Percentiles rank a stretch among this genome's conserved stretches.
Conservation (phyloP, 306 rosid genomes). For the Acacia melanoxylon region DNA sequence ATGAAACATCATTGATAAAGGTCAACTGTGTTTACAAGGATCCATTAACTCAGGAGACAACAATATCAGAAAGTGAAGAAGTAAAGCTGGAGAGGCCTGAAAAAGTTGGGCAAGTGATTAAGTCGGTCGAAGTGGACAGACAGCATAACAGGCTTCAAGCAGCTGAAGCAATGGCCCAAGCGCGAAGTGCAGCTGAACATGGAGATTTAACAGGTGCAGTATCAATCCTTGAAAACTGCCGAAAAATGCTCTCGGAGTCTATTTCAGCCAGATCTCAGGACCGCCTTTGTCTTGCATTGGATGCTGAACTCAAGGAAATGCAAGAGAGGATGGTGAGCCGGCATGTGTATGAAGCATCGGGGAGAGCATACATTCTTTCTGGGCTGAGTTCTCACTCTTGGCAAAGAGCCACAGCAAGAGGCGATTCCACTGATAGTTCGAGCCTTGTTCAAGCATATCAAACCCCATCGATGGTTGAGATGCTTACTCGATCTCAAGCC, state of each 20-base stretch:
- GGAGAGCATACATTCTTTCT: slow-evolving; percentile 94
- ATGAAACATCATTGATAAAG: slow-evolving; percentile 67
- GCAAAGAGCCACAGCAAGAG: slow-evolving; percentile 99
- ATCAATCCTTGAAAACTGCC: slow-evolving; percentile 74
- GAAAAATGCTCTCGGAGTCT: slow-evolving; percentile 58
- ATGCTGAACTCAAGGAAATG: slow-evolving; percentile 97
- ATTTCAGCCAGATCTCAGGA: slow-evolving; percentile 70
- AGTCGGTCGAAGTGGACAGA: slow-evolving; percentile 88
- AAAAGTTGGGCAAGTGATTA: slow-evolving; percentile 48
- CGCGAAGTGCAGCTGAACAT: slow-evolving; percentile 78
- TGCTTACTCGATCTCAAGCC: slow-evolving; percentile 96
- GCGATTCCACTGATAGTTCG: slow-evolving; percentile 86
- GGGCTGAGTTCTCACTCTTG: slow-evolving; percentile 98
- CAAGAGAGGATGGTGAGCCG: slow-evolving; percentile 95
- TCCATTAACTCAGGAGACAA: slow-evolving; percentile 67
- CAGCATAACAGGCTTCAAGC: slow-evolving; percentile 92
- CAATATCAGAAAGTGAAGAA: slow-evolving; percentile 63
- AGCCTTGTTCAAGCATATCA: slow-evolving; percentile 89
- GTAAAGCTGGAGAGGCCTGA: slow-evolving; percentile 72
- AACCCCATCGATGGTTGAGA: slow-evolving; percentile 94
- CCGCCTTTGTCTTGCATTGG: slow-evolving; percentile 79
- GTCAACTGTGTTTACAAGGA: slow-evolving; percentile 80
- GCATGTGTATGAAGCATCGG: slow-evolving; percentile 94
- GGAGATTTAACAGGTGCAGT: slow-evolving; percentile 76
- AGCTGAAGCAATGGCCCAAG: slow-evolving; percentile 89